These are phyloP conservation scores for Talaromyces marneffei DNA, from an alignment of 2,329 filamentous ascomycete species.

Conservation along the genomic window DNA sequence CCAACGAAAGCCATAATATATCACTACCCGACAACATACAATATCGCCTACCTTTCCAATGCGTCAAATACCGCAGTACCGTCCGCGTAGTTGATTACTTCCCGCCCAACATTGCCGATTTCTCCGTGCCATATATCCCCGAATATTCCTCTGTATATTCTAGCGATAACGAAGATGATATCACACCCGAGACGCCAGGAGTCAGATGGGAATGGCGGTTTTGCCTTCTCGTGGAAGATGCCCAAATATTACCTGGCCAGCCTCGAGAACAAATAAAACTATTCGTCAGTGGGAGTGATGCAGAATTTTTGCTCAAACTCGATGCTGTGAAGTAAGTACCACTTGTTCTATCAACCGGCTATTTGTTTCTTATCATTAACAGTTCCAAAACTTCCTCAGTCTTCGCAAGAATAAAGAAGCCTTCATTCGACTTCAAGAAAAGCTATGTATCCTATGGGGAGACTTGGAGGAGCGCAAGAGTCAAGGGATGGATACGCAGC, in stretches of 20 bases:
- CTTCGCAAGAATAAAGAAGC: slow-evolving; percentile 49
- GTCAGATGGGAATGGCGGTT: slow-evolving; percentile 77
- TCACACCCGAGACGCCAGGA: neutral
- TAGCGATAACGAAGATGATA: slow-evolving; percentile 23
- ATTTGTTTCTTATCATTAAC: neutral
- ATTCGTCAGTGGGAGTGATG: slow-evolving; percentile 57
- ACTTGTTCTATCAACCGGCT: neutral
- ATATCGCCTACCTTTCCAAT: slow-evolving; percentile 63
- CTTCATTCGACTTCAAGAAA: slow-evolving; percentile 57
- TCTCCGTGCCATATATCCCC: slow-evolving; percentile 50
- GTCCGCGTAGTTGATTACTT: slow-evolving; percentile 79
- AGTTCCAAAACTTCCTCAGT: slow-evolving; percentile 29
- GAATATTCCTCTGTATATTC: slow-evolving; percentile 39
- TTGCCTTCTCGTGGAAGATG: slow-evolving; percentile 70
- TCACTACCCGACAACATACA: slow-evolving; percentile 41
- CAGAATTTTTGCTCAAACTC: slow-evolving; percentile 51
- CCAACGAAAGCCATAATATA: slow-evolving; percentile 42
- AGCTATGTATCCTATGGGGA: slow-evolving; percentile 76
- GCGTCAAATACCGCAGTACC: slow-evolving; percentile 61
- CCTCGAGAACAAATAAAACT: slow-evolving; percentile 56
- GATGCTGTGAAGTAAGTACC: slow-evolving; percentile 49
- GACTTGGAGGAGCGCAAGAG: slow-evolving; percentile 68
- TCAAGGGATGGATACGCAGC: slow-evolving; percentile 22
- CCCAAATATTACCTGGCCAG: slow-evolving; percentile 34
- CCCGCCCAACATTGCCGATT: slow-evolving; percentile 65